These are phyloP conservation scores for Isabelozyma rhagii DNA, from an alignment of 805 yeast species.

Conservation along the genomic window DNA sequence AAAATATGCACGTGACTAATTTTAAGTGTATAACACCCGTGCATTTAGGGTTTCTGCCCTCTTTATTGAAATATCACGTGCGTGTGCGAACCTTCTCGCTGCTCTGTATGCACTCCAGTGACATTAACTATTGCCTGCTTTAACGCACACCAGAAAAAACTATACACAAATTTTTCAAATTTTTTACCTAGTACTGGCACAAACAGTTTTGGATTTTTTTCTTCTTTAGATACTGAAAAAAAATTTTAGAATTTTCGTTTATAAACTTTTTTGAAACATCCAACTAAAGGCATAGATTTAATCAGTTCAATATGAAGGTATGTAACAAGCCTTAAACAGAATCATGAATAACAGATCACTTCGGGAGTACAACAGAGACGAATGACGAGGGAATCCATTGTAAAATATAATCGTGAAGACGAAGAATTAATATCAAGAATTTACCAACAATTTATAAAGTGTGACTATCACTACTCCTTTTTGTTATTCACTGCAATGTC, in stretches of 20 bases:
- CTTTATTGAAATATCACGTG: background rate
- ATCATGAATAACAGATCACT: background rate
- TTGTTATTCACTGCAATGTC: no score
- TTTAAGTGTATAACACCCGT: background rate
- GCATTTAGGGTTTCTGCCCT: background rate
- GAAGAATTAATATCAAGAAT: background rate
- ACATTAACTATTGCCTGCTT: background rate
- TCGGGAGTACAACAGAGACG: background rate
- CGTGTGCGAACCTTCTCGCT: background rate
- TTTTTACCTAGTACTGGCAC: background rate
- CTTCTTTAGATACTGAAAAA: background rate
- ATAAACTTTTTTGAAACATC: slow-evolving; percentile 4
- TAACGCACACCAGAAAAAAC: background rate
- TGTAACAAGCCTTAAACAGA: slow-evolving; percentile 15
- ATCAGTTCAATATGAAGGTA: slow-evolving; percentile 45
- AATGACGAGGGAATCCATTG: background rate
- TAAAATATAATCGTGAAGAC: background rate
- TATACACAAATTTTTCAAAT: background rate
- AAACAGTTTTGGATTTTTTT: background rate
- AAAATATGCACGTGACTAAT: no score
- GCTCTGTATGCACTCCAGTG: no score
- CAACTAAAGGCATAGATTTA: slow-evolving; percentile 22
- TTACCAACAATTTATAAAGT: background rate
- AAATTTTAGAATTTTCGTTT: background rate
- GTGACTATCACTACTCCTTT: background rate